phyloP scores from a whole-genome alignment of 257 asterid species.

The Lycium barbarum region DNA sequence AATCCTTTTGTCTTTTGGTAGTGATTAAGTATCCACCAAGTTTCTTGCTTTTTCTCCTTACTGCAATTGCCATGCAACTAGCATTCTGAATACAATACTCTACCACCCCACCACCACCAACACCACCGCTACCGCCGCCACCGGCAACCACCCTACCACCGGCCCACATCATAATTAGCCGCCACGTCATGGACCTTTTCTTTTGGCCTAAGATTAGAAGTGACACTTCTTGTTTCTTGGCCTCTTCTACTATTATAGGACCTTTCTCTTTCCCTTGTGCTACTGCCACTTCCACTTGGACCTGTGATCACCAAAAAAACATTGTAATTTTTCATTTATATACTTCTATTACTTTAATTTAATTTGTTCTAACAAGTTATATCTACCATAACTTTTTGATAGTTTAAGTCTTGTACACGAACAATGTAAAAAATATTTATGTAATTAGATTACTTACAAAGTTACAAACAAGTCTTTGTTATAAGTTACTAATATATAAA shows the following conservation, averaged over 20 bases:
- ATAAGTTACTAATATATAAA: too few relatives aligned
- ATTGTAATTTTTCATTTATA: not conserved
- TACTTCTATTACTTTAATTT: too few relatives aligned
- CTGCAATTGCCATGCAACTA: slow-evolving; percentile 84
- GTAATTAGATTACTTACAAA: too few relatives aligned
- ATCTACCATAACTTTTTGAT: too few relatives aligned
- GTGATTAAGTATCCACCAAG: slow-evolving; percentile 87
- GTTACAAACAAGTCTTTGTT: too few relatives aligned
- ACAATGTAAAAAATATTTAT: too few relatives aligned
- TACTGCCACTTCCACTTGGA: slow-evolving; percentile 54
- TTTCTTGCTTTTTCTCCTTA: slow-evolving; percentile 81
- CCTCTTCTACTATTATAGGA: slow-evolving; percentile 63
- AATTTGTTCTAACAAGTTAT: too few relatives aligned
- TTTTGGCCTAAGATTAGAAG: slow-evolving; percentile 76
- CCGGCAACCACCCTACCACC: slow-evolving; percentile 43
- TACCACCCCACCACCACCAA: slow-evolving; percentile 53
- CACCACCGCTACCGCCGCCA: slow-evolving; percentile 29
- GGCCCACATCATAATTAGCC: slow-evolving; percentile 78
- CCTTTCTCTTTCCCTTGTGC: slow-evolving; percentile 85
- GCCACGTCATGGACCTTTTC: slow-evolving; percentile 72
- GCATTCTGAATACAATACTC: slow-evolving; percentile 92
- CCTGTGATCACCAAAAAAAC: slow-evolving; percentile 35
- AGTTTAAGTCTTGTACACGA: too few relatives aligned
- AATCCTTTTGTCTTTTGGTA: slow-evolving; percentile 77
- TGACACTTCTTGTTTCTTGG: slow-evolving; percentile 53